phyloP scores from a whole-genome alignment of 768 basidiomycete genomes.

The Mycena albidolilacea region DNA sequence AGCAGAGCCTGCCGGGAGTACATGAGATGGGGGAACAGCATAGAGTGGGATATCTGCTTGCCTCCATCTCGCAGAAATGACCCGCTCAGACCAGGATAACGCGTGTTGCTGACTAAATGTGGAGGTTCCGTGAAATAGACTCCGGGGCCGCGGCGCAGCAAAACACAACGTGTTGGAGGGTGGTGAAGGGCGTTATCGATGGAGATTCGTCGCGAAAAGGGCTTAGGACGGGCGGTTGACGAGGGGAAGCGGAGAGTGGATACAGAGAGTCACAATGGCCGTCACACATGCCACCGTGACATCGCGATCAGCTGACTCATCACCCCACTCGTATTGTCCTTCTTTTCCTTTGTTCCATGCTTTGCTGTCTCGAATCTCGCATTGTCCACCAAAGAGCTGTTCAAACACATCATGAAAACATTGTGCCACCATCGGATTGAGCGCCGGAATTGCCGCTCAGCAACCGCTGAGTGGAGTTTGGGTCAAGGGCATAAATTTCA shows the following conservation, averaged over 20 bases:
- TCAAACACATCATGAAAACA: no score
- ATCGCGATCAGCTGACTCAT: not conserved
- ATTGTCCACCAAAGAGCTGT: no score
- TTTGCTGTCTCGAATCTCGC: no score
- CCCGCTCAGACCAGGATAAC: constrained; percentile 27
- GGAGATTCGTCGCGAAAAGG: constrained; percentile 1
- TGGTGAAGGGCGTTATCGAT: constrained; percentile 21
- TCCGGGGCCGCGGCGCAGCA: constrained; percentile 21
- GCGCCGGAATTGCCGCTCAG: no score
- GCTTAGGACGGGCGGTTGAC: not conserved
- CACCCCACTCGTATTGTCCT: constrained; percentile 14
- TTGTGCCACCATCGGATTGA: no score
- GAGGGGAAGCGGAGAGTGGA: not conserved
- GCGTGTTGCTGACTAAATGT: constrained; percentile 35
- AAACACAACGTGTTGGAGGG: constrained; percentile 11
- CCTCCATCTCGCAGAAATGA: constrained; percentile 28
- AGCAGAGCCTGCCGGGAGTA: constrained; percentile 76
- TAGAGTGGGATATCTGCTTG: constrained; percentile 40
- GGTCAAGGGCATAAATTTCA: no score
- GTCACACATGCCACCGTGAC: constrained; percentile 15
- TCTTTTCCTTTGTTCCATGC: constrained; percentile 13
- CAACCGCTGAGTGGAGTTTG: no score
- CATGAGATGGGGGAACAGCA: constrained; percentile 18
- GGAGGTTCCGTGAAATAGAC: not conserved
- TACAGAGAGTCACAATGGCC: constrained; percentile 1